These are phyloP conservation scores for Apiotrichum siamense DNA, from an alignment of 1,284 basidiomycete species.

Conservation along the genomic window DNA sequence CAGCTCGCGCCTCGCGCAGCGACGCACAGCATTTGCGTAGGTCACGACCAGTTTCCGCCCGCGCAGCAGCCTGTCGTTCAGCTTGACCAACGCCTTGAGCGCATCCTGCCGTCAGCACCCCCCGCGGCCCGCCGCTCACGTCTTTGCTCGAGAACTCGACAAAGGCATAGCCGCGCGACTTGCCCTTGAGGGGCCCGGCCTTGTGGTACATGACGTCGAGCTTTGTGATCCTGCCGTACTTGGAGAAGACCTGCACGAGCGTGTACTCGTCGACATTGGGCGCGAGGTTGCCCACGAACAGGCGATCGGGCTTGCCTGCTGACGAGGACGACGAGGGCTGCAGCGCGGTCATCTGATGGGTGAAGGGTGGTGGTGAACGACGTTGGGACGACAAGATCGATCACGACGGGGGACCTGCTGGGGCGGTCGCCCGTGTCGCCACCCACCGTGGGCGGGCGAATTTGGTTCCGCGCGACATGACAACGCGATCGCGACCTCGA, in stretches of 20 bases:
- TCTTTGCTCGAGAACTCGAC: slow-evolving; percentile 72
- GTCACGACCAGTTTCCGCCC: slow-evolving; percentile 84
- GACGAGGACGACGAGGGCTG: slow-evolving; percentile 8
- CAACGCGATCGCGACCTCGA: too few species aligned
- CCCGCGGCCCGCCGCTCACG: slow-evolving; percentile 55
- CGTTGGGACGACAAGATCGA: too few species aligned
- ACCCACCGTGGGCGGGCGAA: too few species aligned
- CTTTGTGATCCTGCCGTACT: slow-evolving; percentile 84
- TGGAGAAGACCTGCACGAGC: slow-evolving; percentile 80
- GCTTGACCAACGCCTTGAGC: slow-evolving; percentile 63
- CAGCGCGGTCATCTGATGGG: background rate
- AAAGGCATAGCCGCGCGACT: slow-evolving; percentile 91
- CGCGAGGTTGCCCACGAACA: slow-evolving; percentile 89
- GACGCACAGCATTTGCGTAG: slow-evolving; percentile 64
- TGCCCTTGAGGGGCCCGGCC: slow-evolving; percentile 76
- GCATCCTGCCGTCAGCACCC: slow-evolving; percentile 63
- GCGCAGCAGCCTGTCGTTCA: slow-evolving; percentile 73
- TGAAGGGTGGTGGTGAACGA: too few species aligned
- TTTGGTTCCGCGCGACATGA: too few species aligned
- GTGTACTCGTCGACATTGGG: slow-evolving; percentile 86
- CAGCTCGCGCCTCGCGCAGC: background rate
- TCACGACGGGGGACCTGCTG: too few species aligned
- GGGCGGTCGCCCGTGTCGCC: too few species aligned
- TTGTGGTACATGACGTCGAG: slow-evolving; percentile 96
- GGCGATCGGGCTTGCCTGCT: slow-evolving; percentile 49